Evolutionary conservation across 2,329 filamentous ascomycete genomes (phyloP), one percentile per base, ranked within the genome.

Genomic region (Colletotrichum costaricense): DNA sequence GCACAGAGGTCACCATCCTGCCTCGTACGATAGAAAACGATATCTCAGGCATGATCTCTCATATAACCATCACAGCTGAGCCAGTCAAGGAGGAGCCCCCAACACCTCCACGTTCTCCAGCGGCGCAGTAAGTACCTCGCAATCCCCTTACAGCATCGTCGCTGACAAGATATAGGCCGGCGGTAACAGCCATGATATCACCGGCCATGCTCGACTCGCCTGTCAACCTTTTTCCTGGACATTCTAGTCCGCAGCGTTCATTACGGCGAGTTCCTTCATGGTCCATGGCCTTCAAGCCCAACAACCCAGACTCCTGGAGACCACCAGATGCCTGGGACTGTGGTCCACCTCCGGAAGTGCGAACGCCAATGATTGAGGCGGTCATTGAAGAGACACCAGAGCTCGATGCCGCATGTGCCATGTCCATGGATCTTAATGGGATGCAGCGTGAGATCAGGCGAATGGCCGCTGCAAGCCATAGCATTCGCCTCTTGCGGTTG

Each of bases 361-460:
- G 67, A 33, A 65, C 59, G 14, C 67, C 71, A 22, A 75, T 73
- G 8, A 73, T 76, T 7, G 76, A 79, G 57, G 76, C 78, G 42
- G 73, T 67, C 46, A 60, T 77, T 22, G 76, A 75, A n/a, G 74
- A 75, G 52, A 42, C 67, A 3, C 60, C 66, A 62, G 75, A 60
- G 49, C 69, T 65, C 26, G 73, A 75, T n/a, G 35, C 77, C n/a
- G 69, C 67, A 24, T 80, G 84, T 22, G 28, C 30, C 55, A 52
- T 75, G 68, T 74, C 72, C 24, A 65, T 73, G 58, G 75, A 75
- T 26, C 73, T 85, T 35, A 75, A 77, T 6, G 79, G 78, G 9
- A 82, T 91, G 70, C 87, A 90, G 78, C 84, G 86, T 9, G 88
- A 90, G 75, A 86, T 90, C 60, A 82, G 84, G 42, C 84, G 86